Base-by-base conservation (phyloP, 306 rosid genomes). In the Sechiopsis laciniata region DNA sequence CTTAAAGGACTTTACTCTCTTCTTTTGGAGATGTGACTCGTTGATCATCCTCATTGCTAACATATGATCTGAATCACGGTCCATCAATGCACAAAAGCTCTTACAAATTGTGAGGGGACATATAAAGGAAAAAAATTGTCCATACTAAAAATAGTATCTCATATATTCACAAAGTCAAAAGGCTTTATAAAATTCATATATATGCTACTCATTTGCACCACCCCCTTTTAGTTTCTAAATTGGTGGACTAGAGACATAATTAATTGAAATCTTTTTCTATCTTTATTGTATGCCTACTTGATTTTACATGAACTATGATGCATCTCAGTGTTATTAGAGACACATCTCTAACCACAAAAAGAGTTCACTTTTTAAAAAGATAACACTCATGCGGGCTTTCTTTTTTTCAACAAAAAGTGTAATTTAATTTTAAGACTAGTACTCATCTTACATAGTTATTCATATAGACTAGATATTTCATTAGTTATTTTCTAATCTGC, bases 11-110 rank as follows among this genome's bases (percentile, higher is more conserved):
- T 71, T 87, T 20, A 94, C 72, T 78, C 72, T 89, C 51, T 94
- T 97, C 55, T 90, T 88, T 22, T 75, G 86, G 52, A 46, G 68
- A 72, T 85, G 98, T 8, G 90, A 96, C 76, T 87, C 78, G 29
- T 90, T 71, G 79, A 94, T 90, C 97, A 94, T 94, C 85, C 83
- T 90, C 98, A 94, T 94, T 51, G 97, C 97, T 87, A 94, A 89
- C 98, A 94, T 94, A 82, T 90, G 98, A 86, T 94, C 98, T 94
- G 81, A 72, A 81, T 74, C 77, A 78, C 46, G 15, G 63, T 17
- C 52, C 75, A 71, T 9, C 5, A 55, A 17, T 55, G 11, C 63
- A 26, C 51, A 67, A 15, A 15, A 32, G 19, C 37, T 22, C 15
- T 59, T 59, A 24, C 40, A 45, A 42, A 45, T 45, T 67, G 55